phyloP scores from a whole-genome alignment of 768 basidiomycete genomes.

The Tephrocybe sp. region DNA sequence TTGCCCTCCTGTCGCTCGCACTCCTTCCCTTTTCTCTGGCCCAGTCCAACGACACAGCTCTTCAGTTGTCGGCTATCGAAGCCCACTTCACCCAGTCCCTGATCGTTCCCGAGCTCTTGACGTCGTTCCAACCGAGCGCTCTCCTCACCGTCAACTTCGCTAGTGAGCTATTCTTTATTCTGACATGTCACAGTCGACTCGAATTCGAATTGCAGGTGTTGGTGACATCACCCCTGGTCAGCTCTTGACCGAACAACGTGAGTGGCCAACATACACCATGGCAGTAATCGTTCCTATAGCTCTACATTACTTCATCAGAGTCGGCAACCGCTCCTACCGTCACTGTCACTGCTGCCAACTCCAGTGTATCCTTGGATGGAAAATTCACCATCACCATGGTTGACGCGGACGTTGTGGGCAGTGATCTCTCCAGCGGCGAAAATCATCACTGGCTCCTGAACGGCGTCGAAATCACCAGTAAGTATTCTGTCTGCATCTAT shows the following conservation, averaged over 20 bases:
- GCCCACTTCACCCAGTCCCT: conserved; percentile 65
- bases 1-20: conserved; percentile 34
- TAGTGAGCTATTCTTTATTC: conserved; percentile 23
- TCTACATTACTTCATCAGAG: conserved; percentile 42
- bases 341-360: conserved; percentile 49
- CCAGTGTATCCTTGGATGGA: conserved; percentile 43
- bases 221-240: conserved; percentile 59
- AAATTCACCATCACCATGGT: conserved; percentile 73
- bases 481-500: background rate
- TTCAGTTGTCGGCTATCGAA: conserved; percentile 58
- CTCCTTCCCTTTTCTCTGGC: conserved; percentile 45
- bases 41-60: conserved; percentile 39
- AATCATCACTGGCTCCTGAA: conserved; percentile 85
- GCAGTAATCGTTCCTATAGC: background rate
- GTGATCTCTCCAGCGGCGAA: conserved; percentile 54
- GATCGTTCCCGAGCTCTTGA: conserved; percentile 62
- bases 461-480: conserved; percentile 51
- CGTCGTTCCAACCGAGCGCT: conserved; percentile 62
- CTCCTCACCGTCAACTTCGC: conserved; percentile 52
- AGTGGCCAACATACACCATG: conserved; percentile 30
- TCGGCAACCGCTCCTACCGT: conserved; percentile 54
- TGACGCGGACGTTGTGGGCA: conserved; percentile 70
- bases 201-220: conserved; percentile 29
- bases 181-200: background rate
- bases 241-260: conserved; percentile 54